Base-by-base conservation (phyloP, 78 protist genomes). In the Dictyostelium brefeldianum region DNA sequence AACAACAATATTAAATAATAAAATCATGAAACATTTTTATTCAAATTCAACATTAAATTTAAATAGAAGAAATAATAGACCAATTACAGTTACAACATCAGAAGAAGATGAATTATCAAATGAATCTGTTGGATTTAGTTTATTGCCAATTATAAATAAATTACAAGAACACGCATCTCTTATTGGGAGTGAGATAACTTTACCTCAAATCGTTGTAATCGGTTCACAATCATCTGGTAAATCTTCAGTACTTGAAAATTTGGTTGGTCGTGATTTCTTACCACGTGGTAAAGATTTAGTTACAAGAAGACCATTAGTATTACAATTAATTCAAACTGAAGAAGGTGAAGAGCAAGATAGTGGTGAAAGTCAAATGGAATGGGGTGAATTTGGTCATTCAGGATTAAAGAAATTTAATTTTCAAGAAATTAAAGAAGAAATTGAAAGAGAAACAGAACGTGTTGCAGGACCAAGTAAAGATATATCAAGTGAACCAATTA, bases 271-370 rank as follows among this genome's bases (percentile, higher is more conserved):
- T 20, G 98, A 97, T 64, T 96, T 97, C 47, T 94, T 98, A 5
- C 99, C 98, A 8, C 77, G 98, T 7, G 98, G 98, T 5, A 29
- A 97, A 1, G 99, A 99, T 56, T 98, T 99, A 67, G 99, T 97
- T 15, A 99, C 99, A 4, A 81, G 99, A 25, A 81, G 99, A 27
- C 99, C 99, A n/a, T 89, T 98, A 22, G 96, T 98, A 17, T 91
- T 99, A 18, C 99, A 99, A 92, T 95, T 99, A 69, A 48, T 20
- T 51, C 78, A 29, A 65, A 51, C 29, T 4, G 36, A 20, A 18
- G 70, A 62, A 0, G 1, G 27, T n/a, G 70, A 62, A 62, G 70
- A 62, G 8, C 0, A 62, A 8, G 9, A 62, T 62, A 1, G n/a
- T 79, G 22, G 62, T 18, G 22, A 50, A 15, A 6, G 41, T 22